These are phyloP conservation scores for Tricholoma matsutake DNA, from an alignment of 768 basidiomycete genomes.

Conservation along the genomic window DNA sequence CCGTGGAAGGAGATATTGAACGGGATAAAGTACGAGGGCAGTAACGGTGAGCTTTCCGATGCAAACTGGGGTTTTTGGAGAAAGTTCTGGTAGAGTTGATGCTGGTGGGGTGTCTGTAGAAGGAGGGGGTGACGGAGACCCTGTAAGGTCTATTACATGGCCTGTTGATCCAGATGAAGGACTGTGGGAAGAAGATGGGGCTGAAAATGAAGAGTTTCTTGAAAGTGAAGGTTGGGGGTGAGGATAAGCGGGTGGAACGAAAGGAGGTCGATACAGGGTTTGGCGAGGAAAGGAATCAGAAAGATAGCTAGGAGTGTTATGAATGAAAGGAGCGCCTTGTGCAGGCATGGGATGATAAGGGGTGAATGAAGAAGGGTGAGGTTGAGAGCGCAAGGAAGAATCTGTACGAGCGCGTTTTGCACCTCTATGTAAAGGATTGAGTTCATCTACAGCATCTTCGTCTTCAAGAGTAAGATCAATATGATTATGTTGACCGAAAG, in stretches of 20 bases:
- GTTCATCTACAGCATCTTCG: slow-evolving; percentile 44
- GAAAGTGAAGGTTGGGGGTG: slow-evolving; percentile 26
- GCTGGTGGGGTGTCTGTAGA: slow-evolving; percentile 22
- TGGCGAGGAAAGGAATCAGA: slow-evolving; percentile 17
- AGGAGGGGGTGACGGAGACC: slow-evolving; percentile 56
- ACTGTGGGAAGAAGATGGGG: slow-evolving; percentile 16
- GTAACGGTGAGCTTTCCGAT: slow-evolving; percentile 83
- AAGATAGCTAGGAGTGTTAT: slow-evolving; percentile 9
- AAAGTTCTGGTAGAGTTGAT: slow-evolving; percentile 49
- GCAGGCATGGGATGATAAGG: slow-evolving; percentile 18
- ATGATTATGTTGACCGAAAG: slow-evolving; percentile 12
- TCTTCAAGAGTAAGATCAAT: slow-evolving; percentile 76
- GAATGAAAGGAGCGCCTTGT: slow-evolving; percentile 15
- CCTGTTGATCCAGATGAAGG: slow-evolving; percentile 24
- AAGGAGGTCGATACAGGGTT: slow-evolving; percentile 46
- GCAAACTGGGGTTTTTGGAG: slow-evolving; percentile 83
- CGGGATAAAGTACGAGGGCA: slow-evolving; percentile 82
- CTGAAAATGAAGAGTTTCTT: slow-evolving; percentile 17
- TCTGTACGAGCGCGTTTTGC: slow-evolving; percentile 45
- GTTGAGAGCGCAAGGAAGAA: slow-evolving; percentile 8
- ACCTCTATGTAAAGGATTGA: slow-evolving; percentile 30
- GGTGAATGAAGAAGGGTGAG: slow-evolving; percentile 18
- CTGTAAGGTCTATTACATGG: slow-evolving; percentile 75
- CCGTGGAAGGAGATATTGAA: slow-evolving; percentile 56
- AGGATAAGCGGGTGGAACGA: slow-evolving; percentile 30